Evolutionary conservation across 2,329 filamentous ascomycete genomes (phyloP).

Genomic region (Xylariales sp.): DNA sequence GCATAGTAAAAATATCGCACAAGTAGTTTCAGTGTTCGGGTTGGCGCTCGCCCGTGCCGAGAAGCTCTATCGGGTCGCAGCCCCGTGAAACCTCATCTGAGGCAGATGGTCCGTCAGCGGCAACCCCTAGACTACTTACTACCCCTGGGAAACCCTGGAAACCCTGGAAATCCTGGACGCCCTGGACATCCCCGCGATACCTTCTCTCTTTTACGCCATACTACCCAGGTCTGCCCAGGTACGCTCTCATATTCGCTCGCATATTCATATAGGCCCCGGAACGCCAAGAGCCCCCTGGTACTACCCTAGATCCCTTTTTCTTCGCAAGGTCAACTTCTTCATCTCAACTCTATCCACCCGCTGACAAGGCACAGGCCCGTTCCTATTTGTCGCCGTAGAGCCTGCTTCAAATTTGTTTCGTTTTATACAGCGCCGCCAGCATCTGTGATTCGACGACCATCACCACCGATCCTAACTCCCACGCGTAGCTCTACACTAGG

Average conservation of each 20-base stretch:
- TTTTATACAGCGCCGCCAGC: conserved; percentile 37
- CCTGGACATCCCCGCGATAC: conserved; percentile 17
- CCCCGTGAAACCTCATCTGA: conserved; percentile 49
- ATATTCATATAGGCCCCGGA: conserved; percentile 4
- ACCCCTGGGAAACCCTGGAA: conserved; percentile 20
- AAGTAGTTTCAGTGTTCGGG: conserved; percentile 48
- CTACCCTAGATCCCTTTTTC: conserved; percentile 31
- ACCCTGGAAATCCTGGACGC: neutral
- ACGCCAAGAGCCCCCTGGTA: conserved; percentile 36
- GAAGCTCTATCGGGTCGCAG: conserved; percentile 20
- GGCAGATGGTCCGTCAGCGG: conserved; percentile 43
- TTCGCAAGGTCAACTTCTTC: conserved; percentile 41
- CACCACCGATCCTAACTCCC: conserved; percentile 7
- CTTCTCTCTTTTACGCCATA: neutral
- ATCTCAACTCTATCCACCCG: conserved; percentile 41
- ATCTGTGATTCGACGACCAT: conserved; percentile 23
- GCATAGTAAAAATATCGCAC: conserved; percentile 37
- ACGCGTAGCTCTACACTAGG: conserved; percentile 2
- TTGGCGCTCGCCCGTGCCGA: conserved; percentile 45
- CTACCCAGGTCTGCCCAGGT: too few relatives aligned
- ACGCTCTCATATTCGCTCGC: neutral
- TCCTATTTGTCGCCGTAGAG: conserved; percentile 38
- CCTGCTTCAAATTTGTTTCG: conserved; percentile 44
- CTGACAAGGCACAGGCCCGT: neutral
- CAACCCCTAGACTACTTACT: conserved; percentile 14